These are phyloP conservation scores for Suillus variegatus DNA, from an alignment of 768 basidiomycete genomes.

Conservation along the genomic window DNA sequence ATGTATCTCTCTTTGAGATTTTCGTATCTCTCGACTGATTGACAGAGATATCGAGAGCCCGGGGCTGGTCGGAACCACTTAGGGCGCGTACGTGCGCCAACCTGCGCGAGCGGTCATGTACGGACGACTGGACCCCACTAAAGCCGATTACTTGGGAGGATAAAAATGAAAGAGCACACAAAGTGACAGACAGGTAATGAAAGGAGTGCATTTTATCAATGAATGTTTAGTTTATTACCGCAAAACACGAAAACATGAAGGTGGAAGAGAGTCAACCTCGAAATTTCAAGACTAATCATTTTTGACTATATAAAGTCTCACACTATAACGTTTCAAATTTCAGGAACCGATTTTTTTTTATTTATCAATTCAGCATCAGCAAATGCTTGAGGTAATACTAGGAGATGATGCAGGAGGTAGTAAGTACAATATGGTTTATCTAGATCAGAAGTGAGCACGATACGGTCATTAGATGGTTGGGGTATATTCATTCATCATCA, in stretches of 20 bases:
- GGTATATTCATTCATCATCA: constrained; percentile 10
- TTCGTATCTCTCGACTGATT: constrained; percentile 19
- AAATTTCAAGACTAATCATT: background rate
- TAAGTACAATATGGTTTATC: background rate
- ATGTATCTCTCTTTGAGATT: constrained; percentile 10
- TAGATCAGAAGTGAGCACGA: background rate
- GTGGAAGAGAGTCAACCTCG: background rate
- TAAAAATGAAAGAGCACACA: constrained; percentile 17
- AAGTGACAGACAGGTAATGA: constrained; percentile 24
- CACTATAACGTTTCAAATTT: background rate
- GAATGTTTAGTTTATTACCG: constrained; percentile 11
- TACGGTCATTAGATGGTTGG: background rate
- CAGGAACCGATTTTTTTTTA: constrained; percentile 15
- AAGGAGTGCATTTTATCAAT: constrained; percentile 31
- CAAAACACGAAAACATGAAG: constrained; percentile 10
- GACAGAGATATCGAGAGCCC: background rate
- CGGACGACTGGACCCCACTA: constrained; percentile 3
- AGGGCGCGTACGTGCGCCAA: constrained; percentile 8
- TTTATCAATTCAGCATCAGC: background rate
- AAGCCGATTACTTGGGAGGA: constrained; percentile 9
- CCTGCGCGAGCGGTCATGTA: constrained; percentile 16
- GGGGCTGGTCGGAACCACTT: constrained; percentile 1
- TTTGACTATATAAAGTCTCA: background rate
- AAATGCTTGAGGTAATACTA: background rate
- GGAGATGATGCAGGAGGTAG: background rate